These are phyloP conservation scores for Priceomyces castillae DNA, from an alignment of 805 yeast species.

Conservation along the genomic window DNA sequence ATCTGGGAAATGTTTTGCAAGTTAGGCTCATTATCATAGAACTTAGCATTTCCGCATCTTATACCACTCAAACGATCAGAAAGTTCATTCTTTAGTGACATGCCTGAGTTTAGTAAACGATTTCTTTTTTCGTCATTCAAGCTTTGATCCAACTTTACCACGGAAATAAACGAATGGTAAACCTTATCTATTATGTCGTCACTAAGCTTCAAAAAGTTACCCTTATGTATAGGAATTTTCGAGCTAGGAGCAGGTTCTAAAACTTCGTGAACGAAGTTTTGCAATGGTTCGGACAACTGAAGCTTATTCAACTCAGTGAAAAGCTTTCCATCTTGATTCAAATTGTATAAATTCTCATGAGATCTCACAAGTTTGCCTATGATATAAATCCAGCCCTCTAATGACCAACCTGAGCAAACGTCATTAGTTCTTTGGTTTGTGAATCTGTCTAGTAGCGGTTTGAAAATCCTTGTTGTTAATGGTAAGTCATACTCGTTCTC, in stretches of 20 bases:
- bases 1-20: conserved; percentile 11
- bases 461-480: conserved; percentile 29
- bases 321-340: conserved; percentile 6
- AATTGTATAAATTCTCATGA: conserved; percentile 14
- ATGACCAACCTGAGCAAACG: conserved; percentile 3
- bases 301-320: conserved; percentile 6
- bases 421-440: background rate
- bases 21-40: conserved; percentile 5
- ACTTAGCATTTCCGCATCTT: conserved; percentile 7
- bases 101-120: background rate
- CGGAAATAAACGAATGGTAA: conserved; percentile 13
- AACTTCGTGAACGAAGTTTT: conserved; percentile 14
- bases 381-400: conserved; percentile 11
- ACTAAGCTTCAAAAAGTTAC: conserved; percentile 21
- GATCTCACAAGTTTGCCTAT: conserved; percentile 13
- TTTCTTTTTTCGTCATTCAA: background rate
- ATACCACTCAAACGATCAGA: conserved; percentile 3
- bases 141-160: conserved; percentile 6
- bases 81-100: conserved; percentile 1
- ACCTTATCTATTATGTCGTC: conserved; percentile 16
- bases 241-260: conserved; percentile 3
- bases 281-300: conserved; percentile 12
- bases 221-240: conserved; percentile 10
- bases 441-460: conserved; percentile 18
- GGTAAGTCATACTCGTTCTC: conserved; percentile 26